These are phyloP conservation scores for Leucosporidium scottii DNA, from an alignment of 768 basidiomycete genomes.

Conservation along the genomic window DNA sequence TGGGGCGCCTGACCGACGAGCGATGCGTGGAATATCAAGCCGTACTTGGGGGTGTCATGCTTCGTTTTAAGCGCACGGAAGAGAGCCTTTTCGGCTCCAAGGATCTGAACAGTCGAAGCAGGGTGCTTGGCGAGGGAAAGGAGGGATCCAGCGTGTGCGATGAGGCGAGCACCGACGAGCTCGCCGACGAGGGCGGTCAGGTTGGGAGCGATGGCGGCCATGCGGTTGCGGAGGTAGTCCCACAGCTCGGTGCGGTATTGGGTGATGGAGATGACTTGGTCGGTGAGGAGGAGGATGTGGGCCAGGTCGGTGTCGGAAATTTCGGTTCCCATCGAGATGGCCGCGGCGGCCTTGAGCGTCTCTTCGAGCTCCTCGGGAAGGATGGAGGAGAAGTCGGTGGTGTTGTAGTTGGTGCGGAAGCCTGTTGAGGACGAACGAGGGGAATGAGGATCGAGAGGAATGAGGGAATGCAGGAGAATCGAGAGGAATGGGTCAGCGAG, in stretches of 20 bases:
- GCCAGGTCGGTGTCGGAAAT: constrained; percentile 92
- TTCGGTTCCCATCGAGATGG: constrained; percentile 99
- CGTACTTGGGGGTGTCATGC: constrained; percentile 69
- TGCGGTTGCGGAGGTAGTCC: constrained; percentile 94
- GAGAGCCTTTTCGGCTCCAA: constrained; percentile 49
- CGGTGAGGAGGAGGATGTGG: constrained; percentile 95
- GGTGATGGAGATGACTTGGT: constrained; percentile 95
- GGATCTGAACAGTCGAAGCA: constrained; percentile 49
- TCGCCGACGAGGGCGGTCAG: constrained; percentile 77
- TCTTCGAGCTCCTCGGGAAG: constrained; percentile 97
- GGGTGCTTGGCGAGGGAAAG: constrained; percentile 49
- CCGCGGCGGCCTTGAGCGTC: constrained; percentile 87
- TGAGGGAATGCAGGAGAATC: not conserved
- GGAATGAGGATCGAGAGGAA: not conserved
- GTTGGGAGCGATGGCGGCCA: constrained; percentile 97
- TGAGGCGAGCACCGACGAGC: constrained; percentile 66
- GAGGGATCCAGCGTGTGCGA: constrained; percentile 51
- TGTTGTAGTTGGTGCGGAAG: constrained; percentile 85
- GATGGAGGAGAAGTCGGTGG: constrained; percentile 77
- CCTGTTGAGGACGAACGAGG: constrained; percentile 46
- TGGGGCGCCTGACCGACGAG: constrained; percentile 94
- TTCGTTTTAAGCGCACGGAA: constrained; percentile 50
- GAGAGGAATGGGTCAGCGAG: not conserved
- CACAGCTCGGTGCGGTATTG: constrained; percentile 89
- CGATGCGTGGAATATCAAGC: constrained; percentile 97